phyloP scores from a whole-genome alignment of 192 early-diverging fungal species.

The Coemansia sp. region DNA sequence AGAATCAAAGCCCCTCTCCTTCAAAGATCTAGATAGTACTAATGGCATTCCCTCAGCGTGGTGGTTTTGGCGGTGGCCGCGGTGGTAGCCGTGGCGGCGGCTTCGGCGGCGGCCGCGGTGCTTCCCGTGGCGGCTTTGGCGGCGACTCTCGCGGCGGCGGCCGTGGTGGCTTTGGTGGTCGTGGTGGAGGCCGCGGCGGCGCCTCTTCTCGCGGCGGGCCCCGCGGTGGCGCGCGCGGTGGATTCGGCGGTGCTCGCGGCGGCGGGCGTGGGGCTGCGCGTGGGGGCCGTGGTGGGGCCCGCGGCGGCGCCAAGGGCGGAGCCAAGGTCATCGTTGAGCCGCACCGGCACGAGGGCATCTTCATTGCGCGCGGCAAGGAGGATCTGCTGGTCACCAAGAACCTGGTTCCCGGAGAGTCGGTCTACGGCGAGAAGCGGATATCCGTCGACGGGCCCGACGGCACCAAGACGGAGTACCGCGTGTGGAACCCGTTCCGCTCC shows the following conservation, averaged over 20 bases:
- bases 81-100: slow-evolving; percentile 34
- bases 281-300: slow-evolving; percentile 58
- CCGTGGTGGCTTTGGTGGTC: slow-evolving; percentile 38
- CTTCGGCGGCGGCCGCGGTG: slow-evolving; percentile 56
- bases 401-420: slow-evolving; percentile 93
- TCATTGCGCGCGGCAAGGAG: slow-evolving; percentile 98
- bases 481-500: slow-evolving; percentile 99
- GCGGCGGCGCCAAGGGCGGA: slow-evolving; percentile 82
- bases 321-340: slow-evolving; percentile 97
- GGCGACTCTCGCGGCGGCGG: slow-evolving; percentile 54
- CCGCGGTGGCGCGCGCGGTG: slow-evolving; percentile 55
- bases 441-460: slow-evolving; percentile 92
- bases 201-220: slow-evolving; percentile 27
- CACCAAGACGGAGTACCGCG: slow-evolving; percentile 96
- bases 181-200: slow-evolving; percentile 27
- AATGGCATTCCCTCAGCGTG: slow-evolving; percentile 54
- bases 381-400: slow-evolving; percentile 98
- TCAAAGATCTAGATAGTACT: slow-evolving; percentile 20
- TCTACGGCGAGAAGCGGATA: slow-evolving; percentile 99
- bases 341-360: slow-evolving; percentile 94
- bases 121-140: slow-evolving; percentile 21
- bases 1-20: not conserved
- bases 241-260: slow-evolving; percentile 25
- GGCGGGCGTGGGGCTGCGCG: slow-evolving; percentile 49
- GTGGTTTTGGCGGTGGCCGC: slow-evolving; percentile 43